A percentile compares a stretch with the other conserved stretches of the same genome.
phyloP scores from a whole-genome alignment of 179 eudicot species.

The Silene vulgaris region DNA sequence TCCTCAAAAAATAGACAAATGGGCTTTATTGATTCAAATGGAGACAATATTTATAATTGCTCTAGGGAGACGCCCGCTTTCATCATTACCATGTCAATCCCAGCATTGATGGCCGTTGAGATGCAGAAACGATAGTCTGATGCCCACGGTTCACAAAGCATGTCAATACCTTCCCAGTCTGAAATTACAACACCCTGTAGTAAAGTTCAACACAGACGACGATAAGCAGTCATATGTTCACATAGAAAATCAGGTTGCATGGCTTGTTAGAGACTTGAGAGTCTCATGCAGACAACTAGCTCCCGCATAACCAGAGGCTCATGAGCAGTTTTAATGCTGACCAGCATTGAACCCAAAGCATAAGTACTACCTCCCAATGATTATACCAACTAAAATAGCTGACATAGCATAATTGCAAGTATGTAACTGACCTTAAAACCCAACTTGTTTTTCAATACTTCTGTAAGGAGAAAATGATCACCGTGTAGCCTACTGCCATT shows the following conservation, averaged over 20 bases:
- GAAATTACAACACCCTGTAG: constrained; percentile 66
- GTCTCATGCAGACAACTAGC: no score
- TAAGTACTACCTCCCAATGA: no score
- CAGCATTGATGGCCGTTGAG: constrained; percentile 51
- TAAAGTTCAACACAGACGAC: constrained; percentile 11
- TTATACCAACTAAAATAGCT: no score
- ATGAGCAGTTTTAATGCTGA: no score
- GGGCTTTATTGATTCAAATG: no score
- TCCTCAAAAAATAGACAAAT: no score
- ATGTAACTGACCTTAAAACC: constrained; percentile 45
- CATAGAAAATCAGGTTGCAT: background rate
- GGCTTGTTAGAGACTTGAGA: background rate
- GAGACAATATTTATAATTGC: no score
- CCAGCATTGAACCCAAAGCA: no score
- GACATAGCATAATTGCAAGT: no score
- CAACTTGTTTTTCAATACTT: constrained; percentile 56
- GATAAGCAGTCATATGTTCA: background rate
- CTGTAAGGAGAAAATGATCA: constrained; percentile 51
- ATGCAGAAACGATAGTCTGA: constrained; percentile 50
- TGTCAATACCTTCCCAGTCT: constrained; percentile 74
- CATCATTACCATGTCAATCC: constrained; percentile 70
- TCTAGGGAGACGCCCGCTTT: background rate
- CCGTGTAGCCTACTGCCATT: constrained; percentile 54
- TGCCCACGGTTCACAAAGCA: constrained; percentile 47
- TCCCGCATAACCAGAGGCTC: no score